Evolutionary conservation across 2,329 filamentous ascomycete genomes (phyloP), one percentile per base, ranked within the genome.

Genomic region (Fonsecaea pedrosoi): DNA sequence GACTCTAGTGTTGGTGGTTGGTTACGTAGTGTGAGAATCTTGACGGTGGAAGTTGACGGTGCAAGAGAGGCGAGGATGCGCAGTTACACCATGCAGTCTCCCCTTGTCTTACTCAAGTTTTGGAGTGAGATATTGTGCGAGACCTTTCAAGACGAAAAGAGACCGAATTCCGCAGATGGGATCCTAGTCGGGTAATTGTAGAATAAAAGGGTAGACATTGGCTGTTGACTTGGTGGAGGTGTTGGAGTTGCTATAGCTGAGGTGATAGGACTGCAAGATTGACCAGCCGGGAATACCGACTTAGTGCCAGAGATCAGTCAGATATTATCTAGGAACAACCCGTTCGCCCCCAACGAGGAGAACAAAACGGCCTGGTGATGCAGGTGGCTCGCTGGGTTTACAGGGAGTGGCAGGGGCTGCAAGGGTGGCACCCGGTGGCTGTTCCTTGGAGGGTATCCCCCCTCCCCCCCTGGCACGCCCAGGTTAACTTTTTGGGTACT

Each of bases 401-500:
- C 40, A 45, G 40, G 40, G 38, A 13, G 35, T 40, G 25, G 55
- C 55, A 58, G 21, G 35, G 15, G 37, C 15, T 38, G 55, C 40
- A 32, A n/a, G 40, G 57, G 57, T 59, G 56, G 56, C 38, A 59
- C 56, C 56, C 56, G 25, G 42, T 48, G 42, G 42, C 42, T 21
- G n/a, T 21, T 10, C n/a, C 38, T 40, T 40, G 12, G 38, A 40
- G 38, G 30, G 30, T 5, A 40, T 5, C 12, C 38, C 38, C 38
- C 13, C n/a, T 3, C 30, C 4, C 30, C 30, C 30, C 30, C 30
- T 32, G 30, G 30, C 30, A 32, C 6, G 30, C 30, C 30, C 30
- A 15, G 38, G 13, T 15, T 15, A 15, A 12, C 5, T 15, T 12
- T 12, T 42, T 6, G 40, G 38, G 12, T 42, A n/a, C 12, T 42